These are phyloP conservation scores for Talaromyces funiculosus DNA, from an alignment of 2,329 filamentous ascomycete genomes.

Conservation along the genomic window DNA sequence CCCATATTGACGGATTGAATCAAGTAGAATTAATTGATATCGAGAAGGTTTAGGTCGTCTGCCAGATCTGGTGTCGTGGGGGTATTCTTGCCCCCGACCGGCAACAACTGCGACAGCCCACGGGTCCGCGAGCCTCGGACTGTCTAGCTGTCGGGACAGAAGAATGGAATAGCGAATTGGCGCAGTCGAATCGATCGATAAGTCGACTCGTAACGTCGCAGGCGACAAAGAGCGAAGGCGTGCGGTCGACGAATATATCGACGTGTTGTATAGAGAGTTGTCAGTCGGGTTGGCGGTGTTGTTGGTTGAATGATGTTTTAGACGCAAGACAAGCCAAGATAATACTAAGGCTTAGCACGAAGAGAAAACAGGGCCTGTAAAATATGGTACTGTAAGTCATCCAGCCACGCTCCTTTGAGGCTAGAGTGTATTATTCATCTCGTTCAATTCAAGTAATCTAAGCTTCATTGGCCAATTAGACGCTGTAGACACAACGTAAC, in stretches of 20 bases:
- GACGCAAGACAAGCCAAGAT: neutral
- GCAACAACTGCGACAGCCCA: constrained; percentile 7
- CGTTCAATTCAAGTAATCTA: neutral
- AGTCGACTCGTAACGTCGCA: neutral
- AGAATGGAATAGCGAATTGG: neutral
- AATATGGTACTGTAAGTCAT: neutral
- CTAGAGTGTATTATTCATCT: neutral
- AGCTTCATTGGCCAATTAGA: neutral
- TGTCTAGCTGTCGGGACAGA: neutral
- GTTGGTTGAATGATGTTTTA: neutral
- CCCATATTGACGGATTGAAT: constrained; percentile 38
- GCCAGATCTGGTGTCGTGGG: neutral
- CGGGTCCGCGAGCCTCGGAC: neutral
- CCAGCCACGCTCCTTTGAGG: neutral
- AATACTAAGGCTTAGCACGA: neutral
- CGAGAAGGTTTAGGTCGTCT: neutral
- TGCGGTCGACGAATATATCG: neutral
- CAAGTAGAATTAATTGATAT: neutral
- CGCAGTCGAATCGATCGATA: neutral
- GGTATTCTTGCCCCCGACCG: constrained; percentile 2
- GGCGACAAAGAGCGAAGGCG: neutral
- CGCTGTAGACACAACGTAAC: neutral
- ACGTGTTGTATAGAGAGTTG: neutral
- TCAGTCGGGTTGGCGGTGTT: neutral
- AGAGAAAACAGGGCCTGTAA: neutral